Evolutionary conservation across 2,329 filamentous ascomycete genomes (phyloP).

Genomic region (Fusarium sororula): DNA sequence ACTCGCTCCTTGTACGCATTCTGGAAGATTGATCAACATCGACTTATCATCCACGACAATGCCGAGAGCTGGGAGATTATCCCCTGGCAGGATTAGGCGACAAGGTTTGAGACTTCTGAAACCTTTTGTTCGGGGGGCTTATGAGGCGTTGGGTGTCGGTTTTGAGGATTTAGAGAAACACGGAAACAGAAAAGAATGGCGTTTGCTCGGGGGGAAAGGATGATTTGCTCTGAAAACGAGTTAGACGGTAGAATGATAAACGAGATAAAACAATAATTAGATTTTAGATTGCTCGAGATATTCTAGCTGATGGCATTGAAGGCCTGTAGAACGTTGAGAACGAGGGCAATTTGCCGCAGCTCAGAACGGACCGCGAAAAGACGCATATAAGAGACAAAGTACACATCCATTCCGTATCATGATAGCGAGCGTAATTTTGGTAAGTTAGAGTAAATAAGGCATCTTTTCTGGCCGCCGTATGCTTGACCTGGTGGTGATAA

Average conservation of each 20-base stretch:
- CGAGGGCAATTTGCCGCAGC: neutral
- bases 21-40: constrained; percentile 77
- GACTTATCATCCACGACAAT: constrained; percentile 73
- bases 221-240: neutral
- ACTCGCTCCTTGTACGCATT: constrained; percentile 69
- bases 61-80: constrained; percentile 70
- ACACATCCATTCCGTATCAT: neutral
- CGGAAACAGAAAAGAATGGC: constrained; percentile 4
- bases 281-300: neutral
- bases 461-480: neutral
- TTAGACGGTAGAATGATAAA: constrained; percentile 10
- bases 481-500: constrained; percentile 5
- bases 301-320: neutral
- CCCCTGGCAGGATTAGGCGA: constrained; percentile 58
- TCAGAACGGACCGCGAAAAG: neutral
- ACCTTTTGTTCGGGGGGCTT: neutral
- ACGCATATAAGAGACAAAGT: neutral
- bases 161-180: neutral
- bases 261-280: constrained; percentile 14
- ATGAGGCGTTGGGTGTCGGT: neutral
- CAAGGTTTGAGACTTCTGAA: neutral
- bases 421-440: neutral
- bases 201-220: constrained; percentile 5
- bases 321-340: neutral
- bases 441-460: neutral